A percentile compares a stretch with the other conserved stretches of the same genome.
These are phyloP conservation scores for Fraxinus platypoda DNA, from an alignment of 305 asterid species.

Conservation along the genomic window DNA sequence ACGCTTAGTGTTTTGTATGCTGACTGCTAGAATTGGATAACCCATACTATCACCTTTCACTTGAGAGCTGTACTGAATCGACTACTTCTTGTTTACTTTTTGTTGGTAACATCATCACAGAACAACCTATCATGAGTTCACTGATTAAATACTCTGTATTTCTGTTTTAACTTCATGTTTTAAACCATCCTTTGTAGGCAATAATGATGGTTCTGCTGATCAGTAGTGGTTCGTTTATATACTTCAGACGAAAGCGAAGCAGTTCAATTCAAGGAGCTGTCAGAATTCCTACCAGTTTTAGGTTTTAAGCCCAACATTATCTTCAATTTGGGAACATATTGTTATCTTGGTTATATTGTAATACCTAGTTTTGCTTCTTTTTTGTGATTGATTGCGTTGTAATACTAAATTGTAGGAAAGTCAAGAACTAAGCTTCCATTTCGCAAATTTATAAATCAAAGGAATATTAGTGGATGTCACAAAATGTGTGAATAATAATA, in stretches of 20 bases:
- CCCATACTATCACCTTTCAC: neutral
- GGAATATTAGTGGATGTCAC: neutral
- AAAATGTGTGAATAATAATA: neutral
- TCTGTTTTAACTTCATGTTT: neutral
- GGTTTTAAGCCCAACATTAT: constrained; percentile 42
- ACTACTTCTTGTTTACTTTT: neutral
- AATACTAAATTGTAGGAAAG: neutral
- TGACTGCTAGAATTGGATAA: neutral
- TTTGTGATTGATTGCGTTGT: neutral
- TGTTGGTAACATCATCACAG: neutral
- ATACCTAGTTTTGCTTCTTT: constrained; percentile 1
- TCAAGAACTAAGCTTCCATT: neutral
- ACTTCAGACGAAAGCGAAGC: constrained; percentile 57
- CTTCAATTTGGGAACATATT: neutral
- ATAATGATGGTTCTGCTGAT: constrained; percentile 64
- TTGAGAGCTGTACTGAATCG: neutral
- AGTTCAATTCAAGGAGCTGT: constrained; percentile 51
- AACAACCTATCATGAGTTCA: neutral
- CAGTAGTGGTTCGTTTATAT: constrained; percentile 76
- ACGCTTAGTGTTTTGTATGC: neutral
- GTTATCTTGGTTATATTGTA: neutral
- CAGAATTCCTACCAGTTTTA: constrained; percentile 64
- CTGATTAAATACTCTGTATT: constrained; percentile 1
- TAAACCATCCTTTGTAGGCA: constrained; percentile 37
- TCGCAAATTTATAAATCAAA: neutral